Evolutionary conservation across 2,329 filamentous ascomycete species (phyloP).

Genomic region (Moelleriella libera): DNA sequence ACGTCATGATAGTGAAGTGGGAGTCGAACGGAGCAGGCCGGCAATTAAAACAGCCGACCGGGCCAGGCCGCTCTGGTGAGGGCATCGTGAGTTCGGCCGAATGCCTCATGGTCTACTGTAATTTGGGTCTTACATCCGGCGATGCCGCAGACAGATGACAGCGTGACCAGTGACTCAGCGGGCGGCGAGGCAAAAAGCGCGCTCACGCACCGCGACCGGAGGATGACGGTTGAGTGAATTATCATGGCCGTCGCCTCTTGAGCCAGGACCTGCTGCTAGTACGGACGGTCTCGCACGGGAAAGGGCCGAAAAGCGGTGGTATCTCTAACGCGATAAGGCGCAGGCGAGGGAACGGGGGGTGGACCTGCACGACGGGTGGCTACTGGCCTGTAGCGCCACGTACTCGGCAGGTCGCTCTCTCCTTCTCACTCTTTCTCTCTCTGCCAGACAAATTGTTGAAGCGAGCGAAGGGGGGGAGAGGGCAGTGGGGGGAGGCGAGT

Average conservation of each 20-base stretch:
- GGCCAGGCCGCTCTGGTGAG: not conserved
- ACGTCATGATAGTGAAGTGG: too few species aligned
- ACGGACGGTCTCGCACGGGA: not conserved
- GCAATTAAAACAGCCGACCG: not conserved
- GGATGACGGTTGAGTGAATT: slow-evolving; percentile 4
- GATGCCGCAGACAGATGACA: not conserved
- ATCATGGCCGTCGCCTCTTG: slow-evolving; percentile 2
- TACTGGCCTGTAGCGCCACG: too few species aligned
- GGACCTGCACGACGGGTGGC: too few species aligned
- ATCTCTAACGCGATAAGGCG: not conserved
- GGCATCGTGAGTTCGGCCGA: not conserved
- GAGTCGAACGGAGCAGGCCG: not conserved
- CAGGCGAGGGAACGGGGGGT: too few species aligned
- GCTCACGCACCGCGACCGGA: slow-evolving; percentile 1
- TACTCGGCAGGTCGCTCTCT: too few species aligned
- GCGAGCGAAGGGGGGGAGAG: not conserved
- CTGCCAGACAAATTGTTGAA: not conserved
- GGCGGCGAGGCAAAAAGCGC: too few species aligned
- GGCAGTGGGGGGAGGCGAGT: not conserved
- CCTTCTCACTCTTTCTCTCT: too few species aligned
- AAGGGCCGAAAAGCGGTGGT: not conserved
- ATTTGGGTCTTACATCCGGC: too few species aligned
- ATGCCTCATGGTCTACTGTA: not conserved
- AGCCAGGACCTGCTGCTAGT: not conserved
- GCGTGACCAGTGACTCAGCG: too few species aligned